Conservation (phyloP, 2,329 filamentous ascomycete genomes). For the Penicillium fuscoglaucum region DNA sequence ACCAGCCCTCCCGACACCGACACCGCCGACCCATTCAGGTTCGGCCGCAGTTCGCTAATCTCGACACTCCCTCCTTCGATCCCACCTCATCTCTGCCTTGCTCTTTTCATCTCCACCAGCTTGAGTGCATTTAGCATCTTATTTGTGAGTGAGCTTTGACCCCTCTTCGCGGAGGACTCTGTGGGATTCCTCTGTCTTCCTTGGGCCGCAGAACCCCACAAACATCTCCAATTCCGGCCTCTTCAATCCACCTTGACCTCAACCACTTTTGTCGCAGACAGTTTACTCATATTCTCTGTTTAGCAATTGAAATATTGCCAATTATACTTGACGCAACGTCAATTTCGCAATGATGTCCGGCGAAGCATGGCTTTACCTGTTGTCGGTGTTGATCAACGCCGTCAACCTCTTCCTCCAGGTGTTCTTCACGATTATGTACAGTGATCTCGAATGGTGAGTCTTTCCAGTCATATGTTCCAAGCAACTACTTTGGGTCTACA, state of each 20-base stretch:
- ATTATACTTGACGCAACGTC: slow-evolving; percentile 7
- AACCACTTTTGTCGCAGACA: slow-evolving; percentile 6
- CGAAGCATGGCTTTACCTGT: slow-evolving; percentile 96
- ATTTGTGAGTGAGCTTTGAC: slow-evolving; percentile 22
- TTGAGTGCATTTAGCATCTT: slow-evolving; percentile 10
- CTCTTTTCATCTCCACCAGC: slow-evolving; percentile 4
- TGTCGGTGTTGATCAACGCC: slow-evolving; percentile 98
- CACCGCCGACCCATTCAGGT: slow-evolving; percentile 19
- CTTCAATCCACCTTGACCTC: slow-evolving; percentile 14
- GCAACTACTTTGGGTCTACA: background rate
- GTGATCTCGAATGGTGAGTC: slow-evolving; percentile 96
- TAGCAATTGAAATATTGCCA: slow-evolving; percentile 10
- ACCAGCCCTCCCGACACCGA: slow-evolving; percentile 15
- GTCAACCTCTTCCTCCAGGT: slow-evolving; percentile 99
- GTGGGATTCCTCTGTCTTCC: slow-evolving; percentile 21
- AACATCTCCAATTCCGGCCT: slow-evolving; percentile 29
- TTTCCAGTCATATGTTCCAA: background rate
- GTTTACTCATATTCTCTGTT: slow-evolving; percentile 5
- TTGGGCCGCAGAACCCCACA: slow-evolving; percentile 23
- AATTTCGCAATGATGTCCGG: slow-evolving; percentile 71
- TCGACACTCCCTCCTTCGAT: slow-evolving; percentile 8
- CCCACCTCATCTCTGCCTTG: slow-evolving; percentile 6
- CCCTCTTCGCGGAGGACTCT: slow-evolving; percentile 7
- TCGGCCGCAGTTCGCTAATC: slow-evolving; percentile 22
- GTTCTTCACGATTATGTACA: slow-evolving; percentile 99